These are phyloP conservation scores for Akanthomyces uredinophilus DNA, from an alignment of 2,329 filamentous ascomycete species.

Conservation along the genomic window DNA sequence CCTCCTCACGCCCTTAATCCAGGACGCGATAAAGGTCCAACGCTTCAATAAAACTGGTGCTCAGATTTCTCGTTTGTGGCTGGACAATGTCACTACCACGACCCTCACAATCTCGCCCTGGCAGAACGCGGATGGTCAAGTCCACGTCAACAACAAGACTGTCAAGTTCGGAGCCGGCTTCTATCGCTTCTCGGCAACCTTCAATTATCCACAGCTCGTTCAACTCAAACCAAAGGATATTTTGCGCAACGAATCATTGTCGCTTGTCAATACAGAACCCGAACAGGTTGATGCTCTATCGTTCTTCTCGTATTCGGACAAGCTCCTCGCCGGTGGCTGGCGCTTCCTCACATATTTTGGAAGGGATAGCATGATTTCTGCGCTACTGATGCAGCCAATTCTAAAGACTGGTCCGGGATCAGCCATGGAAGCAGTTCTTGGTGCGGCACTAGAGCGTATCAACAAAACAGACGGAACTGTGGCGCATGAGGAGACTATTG, in stretches of 20 bases:
- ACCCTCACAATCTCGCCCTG: slow-evolving; percentile 42
- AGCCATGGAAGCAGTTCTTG: slow-evolving; percentile 57
- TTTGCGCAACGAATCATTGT: slow-evolving; percentile 41
- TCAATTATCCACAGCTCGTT: slow-evolving; percentile 57
- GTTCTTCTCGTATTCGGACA: slow-evolving; percentile 59
- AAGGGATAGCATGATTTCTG: slow-evolving; percentile 58
- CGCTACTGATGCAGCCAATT: slow-evolving; percentile 52
- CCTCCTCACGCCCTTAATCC: slow-evolving; percentile 46
- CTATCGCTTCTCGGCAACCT: slow-evolving; percentile 54
- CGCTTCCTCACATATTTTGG: slow-evolving; percentile 64
- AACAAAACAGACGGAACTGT: slow-evolving; percentile 55
- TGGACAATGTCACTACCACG: slow-evolving; percentile 57
- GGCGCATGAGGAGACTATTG: slow-evolving; percentile 62
- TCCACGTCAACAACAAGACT: slow-evolving; percentile 37
- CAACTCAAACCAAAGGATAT: slow-evolving; percentile 47
- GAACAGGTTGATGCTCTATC: slow-evolving; percentile 49
- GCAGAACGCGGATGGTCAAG: slow-evolving; percentile 22
- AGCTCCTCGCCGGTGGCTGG: slow-evolving; percentile 61
- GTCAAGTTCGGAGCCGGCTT: slow-evolving; percentile 46
- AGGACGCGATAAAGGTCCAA: slow-evolving; percentile 45
- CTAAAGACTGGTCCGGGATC: slow-evolving; percentile 50
- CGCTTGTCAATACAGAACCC: slow-evolving; percentile 39
- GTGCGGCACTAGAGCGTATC: slow-evolving; percentile 55
- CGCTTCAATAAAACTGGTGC: slow-evolving; percentile 37
- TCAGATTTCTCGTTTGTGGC: slow-evolving; percentile 50